Conservation (phyloP, 345 rosid genomes). For the Rhodamnia argentea region DNA sequence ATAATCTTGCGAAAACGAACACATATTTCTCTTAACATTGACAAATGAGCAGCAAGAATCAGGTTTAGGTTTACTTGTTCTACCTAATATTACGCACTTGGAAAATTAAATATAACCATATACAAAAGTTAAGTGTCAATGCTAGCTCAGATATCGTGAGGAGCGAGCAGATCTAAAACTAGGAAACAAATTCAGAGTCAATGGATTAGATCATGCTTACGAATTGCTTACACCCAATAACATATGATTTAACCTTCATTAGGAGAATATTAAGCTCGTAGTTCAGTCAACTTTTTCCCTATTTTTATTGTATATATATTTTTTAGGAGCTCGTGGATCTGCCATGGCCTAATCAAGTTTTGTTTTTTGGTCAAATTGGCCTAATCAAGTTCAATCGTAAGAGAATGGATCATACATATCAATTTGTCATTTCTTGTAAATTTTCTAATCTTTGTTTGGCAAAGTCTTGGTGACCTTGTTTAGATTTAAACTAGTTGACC, state of each 20-base stretch:
- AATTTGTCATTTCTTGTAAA: not conserved
- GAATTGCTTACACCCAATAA: not conserved
- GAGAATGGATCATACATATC: not conserved
- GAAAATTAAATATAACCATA: not conserved
- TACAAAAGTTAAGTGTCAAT: not conserved
- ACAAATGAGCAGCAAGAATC: not conserved
- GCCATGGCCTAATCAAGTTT: not conserved
- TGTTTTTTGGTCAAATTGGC: not conserved
- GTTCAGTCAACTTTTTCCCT: not conserved
- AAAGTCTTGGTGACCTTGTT: not conserved
- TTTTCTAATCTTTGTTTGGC: not conserved
- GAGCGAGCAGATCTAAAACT: not conserved
- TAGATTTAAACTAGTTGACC: not conserved
- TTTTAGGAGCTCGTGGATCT: not conserved
- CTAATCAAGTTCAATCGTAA: not conserved
- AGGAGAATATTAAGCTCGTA: not conserved
- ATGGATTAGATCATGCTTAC: not conserved
- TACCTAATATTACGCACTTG: not conserved
- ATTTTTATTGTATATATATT: not conserved
- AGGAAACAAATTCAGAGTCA: not conserved
- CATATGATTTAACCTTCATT: not conserved
- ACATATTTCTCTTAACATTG: not conserved
- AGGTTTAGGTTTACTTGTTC: not conserved
- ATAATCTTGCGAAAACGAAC: not conserved
- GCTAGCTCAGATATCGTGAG: not conserved